Evolutionary conservation across 208 protist genomes (phyloP), one percentile per base, ranked within the genome.

Genomic region (Strigomonas oncopelti): DNA sequence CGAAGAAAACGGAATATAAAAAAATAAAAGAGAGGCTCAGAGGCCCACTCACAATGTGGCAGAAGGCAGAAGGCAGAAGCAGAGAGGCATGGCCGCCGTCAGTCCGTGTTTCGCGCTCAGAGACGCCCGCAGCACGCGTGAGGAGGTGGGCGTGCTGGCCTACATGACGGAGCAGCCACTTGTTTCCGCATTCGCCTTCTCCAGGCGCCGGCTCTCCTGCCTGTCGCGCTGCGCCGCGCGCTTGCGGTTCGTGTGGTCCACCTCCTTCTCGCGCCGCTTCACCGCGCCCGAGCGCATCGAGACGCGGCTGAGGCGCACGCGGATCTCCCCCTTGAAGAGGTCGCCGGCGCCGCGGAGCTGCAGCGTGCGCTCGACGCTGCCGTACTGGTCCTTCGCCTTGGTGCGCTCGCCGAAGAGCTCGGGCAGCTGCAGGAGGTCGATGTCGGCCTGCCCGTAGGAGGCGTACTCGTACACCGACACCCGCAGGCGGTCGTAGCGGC

Each of bases 381-480:
- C 74, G 22, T 71, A 16, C 65, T 74, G 65, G 25, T 34, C 45
- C 22, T 48, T 63, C 32, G 22, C 18, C 32, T 62, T 14, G 55
- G 51, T 69, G 45, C 74, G 67, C 18, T 53, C 45, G 25, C 36
- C 28, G 75, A 74, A 90, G 45, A 91, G 71, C 28, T 78, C 77
- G 29, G 64, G 53, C 27, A 90, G 61, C 36, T 80, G 67, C 56
- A 87, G 70, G 8, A 93, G 64, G 31, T 88, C 82, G 20, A 93
- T 28, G 55, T 93, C 88, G 5, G 81, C 83, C 5, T 71, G 65
- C 7, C 88, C 88, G 36, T 88, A 69, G 16, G 85, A 77, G 53
- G 85, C 85, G 52, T 71, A 76, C 67, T 89, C 83, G 61, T 88
- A 91, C 34, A 93, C 71, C 38, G 86, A 71, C 5, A 91, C 73